Evolutionary conservation across 768 basidiomycete species (phyloP).

Genomic region (Pseudohyphozyma bogoriensis): DNA sequence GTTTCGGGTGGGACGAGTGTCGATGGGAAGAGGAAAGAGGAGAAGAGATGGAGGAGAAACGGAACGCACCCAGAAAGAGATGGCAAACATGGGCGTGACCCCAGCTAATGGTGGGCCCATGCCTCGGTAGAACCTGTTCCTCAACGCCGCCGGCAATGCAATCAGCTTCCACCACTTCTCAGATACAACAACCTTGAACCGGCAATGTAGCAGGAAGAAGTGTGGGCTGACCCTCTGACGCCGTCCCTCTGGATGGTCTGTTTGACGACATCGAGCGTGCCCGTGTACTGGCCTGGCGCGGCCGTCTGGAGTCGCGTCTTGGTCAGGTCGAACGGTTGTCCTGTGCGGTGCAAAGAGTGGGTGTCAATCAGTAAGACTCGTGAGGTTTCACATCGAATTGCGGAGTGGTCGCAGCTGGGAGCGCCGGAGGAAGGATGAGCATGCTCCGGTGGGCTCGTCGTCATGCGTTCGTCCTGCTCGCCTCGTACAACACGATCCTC

Average conservation of each 20-base stretch:
- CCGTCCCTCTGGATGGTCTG: constrained; percentile 88
- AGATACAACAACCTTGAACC: not conserved
- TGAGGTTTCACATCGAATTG: too few relatives aligned
- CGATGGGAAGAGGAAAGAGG: too few relatives aligned
- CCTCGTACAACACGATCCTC: too few relatives aligned
- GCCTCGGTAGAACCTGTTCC: constrained; percentile 67
- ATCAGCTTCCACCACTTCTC: not conserved
- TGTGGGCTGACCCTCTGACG: constrained; percentile 56
- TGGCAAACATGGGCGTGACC: constrained; percentile 94
- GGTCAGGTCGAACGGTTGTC: constrained; percentile 95
- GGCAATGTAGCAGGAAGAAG: not conserved
- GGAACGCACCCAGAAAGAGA: constrained; percentile 86
- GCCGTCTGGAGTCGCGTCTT: constrained; percentile 96
- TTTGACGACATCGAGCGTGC: constrained; percentile 85
- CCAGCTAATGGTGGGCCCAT: constrained; percentile 29
- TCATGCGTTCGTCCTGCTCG: too few relatives aligned
- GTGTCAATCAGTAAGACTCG: not conserved
- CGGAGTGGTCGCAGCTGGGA: too few relatives aligned
- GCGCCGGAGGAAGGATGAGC: not conserved
- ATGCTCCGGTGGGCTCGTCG: not conserved
- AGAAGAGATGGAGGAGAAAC: too few relatives aligned
- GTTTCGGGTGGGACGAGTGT: too few relatives aligned
- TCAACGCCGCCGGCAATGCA: not conserved
- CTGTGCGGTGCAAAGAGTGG: constrained; percentile 40
- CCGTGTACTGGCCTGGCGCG: constrained; percentile 71